Conservation (phyloP, 2,329 filamentous ascomycete genomes). For the Cercospora sp. region DNA sequence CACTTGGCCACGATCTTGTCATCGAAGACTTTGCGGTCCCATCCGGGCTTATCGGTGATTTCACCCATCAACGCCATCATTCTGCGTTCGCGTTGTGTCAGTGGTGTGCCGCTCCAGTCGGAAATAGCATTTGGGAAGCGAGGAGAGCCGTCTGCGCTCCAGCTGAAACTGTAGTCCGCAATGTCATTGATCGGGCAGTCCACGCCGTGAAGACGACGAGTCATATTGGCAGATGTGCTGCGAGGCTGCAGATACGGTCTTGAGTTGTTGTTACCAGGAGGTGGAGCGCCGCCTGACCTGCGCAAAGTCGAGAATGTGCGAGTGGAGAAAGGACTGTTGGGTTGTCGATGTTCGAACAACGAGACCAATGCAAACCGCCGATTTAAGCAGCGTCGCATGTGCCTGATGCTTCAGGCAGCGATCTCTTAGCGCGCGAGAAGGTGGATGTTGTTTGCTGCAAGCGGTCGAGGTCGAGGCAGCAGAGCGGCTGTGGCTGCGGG, state of each 20-base stretch:
- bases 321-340: not conserved
- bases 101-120: slow-evolving; percentile 23
- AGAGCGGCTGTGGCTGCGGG: slow-evolving; percentile 10
- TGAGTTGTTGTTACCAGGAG: not conserved
- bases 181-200: slow-evolving; percentile 18
- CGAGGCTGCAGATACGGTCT: not conserved
- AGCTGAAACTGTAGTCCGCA: slow-evolving; percentile 7
- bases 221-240: not conserved
- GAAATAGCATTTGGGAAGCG: slow-evolving; percentile 30
- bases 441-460: not conserved
- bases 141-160: not conserved
- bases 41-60: slow-evolving; percentile 38
- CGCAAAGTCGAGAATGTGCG: not conserved
- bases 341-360: not conserved
- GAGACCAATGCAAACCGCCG: not conserved
- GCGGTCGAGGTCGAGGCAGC: slow-evolving; percentile 7
- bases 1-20: slow-evolving; percentile 34
- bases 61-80: slow-evolving; percentile 38
- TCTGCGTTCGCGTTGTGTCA: slow-evolving; percentile 30
- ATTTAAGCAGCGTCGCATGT: not conserved
- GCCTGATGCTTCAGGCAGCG: slow-evolving; percentile 1
- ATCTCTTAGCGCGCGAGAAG: not conserved
- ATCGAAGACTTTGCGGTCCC: slow-evolving; percentile 36
- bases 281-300: not conserved
- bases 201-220: slow-evolving; percentile 14